Base-by-base conservation (phyloP, 2,329 filamentous ascomycete genomes). In the Colletotrichum limetticola region DNA sequence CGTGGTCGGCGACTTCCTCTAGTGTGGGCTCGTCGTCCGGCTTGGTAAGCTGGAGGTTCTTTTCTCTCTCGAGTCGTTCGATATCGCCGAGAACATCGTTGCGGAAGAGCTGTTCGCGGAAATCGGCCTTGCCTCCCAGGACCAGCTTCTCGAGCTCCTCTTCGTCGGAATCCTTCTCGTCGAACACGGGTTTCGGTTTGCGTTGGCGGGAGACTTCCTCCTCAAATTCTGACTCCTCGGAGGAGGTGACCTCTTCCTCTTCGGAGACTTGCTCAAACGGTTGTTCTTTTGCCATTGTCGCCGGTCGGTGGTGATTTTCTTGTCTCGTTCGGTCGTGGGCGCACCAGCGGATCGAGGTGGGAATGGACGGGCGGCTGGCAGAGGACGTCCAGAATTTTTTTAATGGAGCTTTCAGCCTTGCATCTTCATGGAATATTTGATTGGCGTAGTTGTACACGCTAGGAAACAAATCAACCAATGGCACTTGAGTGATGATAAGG, bases 121-220 rank as follows among this genome's bases (percentile, higher is more conserved):
- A 98, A 42, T 92, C 94, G n/a, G 90, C 89, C 59, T 92, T 91
- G 83, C 97, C 94, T 68, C 97, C 97, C 74, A 99, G 94, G 4
- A 99, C 93, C 74, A 98, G 86, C 76, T 92, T 91, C 85, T 98
- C 96, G 35, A 98, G 90, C 80, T 96, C 94, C 79, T 93, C 91
- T 81, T 98, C 95, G 65, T 93, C 91, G 16, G 91, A 91, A 80
- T 97, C 95, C 80, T 96, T 97, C 63, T 93, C 92, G 67, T 80
- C 82, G 66, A 83, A 76, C 63, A 67, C 65, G 70, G 71, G 76
- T 35, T 75, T 77, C 56, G 71, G 70, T 52, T 72, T 70, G 70
- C 77, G 68, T 76, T 75, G 68, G 75, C 77, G 67, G 37, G 72
- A 73, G 37, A 74, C 76, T 56, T 76, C 75, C 24, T 78, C 77